These are phyloP conservation scores for Cicer arietinum DNA, from an alignment of 306 rosid species.

Conservation along the genomic window DNA sequence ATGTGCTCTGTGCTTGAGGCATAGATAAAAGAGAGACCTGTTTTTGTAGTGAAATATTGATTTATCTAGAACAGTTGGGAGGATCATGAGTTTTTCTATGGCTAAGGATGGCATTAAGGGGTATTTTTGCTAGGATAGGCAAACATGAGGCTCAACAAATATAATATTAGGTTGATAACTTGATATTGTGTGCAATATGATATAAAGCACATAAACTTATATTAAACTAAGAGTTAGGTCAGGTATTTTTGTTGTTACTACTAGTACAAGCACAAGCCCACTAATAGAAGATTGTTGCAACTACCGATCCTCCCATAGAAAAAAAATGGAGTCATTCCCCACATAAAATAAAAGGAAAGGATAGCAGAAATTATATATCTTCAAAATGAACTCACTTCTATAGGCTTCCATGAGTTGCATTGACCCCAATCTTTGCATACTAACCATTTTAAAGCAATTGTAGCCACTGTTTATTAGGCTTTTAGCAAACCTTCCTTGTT, in stretches of 20 bases:
- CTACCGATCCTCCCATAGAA: constrained; percentile 4
- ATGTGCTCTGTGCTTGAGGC: constrained; percentile 17
- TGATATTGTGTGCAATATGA: background rate
- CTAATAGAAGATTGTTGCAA: constrained; percentile 6
- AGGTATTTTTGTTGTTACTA: constrained; percentile 3
- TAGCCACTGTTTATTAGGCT: constrained; percentile 13
- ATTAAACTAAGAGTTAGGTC: constrained; percentile 16
- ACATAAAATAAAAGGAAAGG: constrained; percentile 2
- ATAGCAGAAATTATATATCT: constrained; percentile 5
- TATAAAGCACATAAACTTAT: background rate
- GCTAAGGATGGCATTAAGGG: constrained; percentile 28
- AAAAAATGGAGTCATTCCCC: background rate
- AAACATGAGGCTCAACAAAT: constrained; percentile 8
- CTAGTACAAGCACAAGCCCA: constrained; percentile 15
- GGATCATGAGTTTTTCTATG: constrained; percentile 21
- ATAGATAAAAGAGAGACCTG: background rate
- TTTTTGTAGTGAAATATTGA: constrained; percentile 12
- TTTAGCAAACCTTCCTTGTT: constrained; percentile 11
- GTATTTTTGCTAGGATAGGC: constrained; percentile 16
- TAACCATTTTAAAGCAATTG: constrained; percentile 20
- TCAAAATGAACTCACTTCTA: constrained; percentile 26
- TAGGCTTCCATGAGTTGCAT: constrained; percentile 27
- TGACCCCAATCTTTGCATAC: constrained; percentile 15
- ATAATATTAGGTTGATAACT: constrained; percentile 17
- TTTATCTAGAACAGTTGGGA: constrained; percentile 21